Percentiles rank a stretch among this genome's conserved stretches.
These are phyloP conservation scores for Paraphoma chrysanthemicola DNA, from an alignment of 2,329 filamentous ascomycete species.

Conservation along the genomic window DNA sequence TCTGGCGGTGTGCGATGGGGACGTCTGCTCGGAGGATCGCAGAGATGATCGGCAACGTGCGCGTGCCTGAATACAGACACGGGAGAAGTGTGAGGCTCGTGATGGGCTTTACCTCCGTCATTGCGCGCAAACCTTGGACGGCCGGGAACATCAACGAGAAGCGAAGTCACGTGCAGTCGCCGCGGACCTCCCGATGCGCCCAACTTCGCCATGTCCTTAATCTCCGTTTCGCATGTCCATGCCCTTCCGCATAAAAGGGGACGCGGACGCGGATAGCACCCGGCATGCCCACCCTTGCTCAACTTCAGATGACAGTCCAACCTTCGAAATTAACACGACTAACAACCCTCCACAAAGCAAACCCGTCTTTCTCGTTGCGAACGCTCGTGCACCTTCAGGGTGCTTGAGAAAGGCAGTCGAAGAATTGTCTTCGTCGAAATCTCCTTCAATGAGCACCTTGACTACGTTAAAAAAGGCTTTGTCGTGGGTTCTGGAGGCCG, in stretches of 20 bases:
- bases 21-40: slow-evolving; percentile 6
- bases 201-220: slow-evolving; percentile 26
- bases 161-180: slow-evolving; percentile 9
- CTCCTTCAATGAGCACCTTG: no score
- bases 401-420: no score
- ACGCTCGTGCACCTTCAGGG: no score
- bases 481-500: no score
- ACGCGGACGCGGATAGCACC: neutral
- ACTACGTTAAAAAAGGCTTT: no score
- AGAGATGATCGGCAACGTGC: neutral
- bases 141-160: neutral
- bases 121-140: slow-evolving; percentile 23
- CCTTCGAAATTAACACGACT: neutral
- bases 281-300: slow-evolving; percentile 11
- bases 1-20: slow-evolving; percentile 11
- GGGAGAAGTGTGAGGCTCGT: slow-evolving; percentile 28
- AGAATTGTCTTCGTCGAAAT: no score
- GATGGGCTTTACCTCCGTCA: slow-evolving; percentile 31
- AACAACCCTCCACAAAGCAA: no score
- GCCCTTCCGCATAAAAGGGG: slow-evolving; percentile 32
- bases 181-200: neutral
- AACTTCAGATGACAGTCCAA: neutral
- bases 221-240: slow-evolving; percentile 18
- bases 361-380: no score
- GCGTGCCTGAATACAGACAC: slow-evolving; percentile 11